Evolutionary conservation across 2,329 filamentous ascomycete genomes (phyloP), one percentile per base, ranked within the genome.

Genomic region (Akanthomyces muscarius): DNA sequence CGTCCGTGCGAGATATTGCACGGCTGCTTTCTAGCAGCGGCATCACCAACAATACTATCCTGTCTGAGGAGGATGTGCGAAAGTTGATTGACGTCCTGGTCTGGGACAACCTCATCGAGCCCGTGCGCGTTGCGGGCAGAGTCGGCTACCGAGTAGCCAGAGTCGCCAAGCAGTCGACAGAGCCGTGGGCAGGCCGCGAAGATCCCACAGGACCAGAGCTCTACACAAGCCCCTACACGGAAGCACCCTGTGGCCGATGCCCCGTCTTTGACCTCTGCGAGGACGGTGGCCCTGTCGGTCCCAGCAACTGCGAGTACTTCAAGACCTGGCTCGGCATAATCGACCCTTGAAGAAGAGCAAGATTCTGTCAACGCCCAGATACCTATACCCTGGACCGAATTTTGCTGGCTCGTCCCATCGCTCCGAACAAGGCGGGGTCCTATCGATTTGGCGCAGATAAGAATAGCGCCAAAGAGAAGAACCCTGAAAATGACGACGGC

Each of bases 211-310:
- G 74, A 5, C 80, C 69, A 63, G 78, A 80, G 57, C 75, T 79
- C 18, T 77, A 77, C 59, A 71, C 82, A 68, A 96, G 93, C 69
- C 90, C 90, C 4, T 86, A 94, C 68, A 96, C 91, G 1, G 92
- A 97, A 74, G 88, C 89, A 2, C 95, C 95, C 1, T 99, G 95
- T 74, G 93, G 94, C 2, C 83, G 87, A 62, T 99, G 95, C 75
- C 95, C 95, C 0, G 94, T 97, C 2, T 97, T 97, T 73, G 89
- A 95, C 63, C 82, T 98, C 2, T 99, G 95, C 73, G 89, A 91
- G 67, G 91, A 96, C 65, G 92, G 92, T 7, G 94, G 94, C 0
- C 91, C 92, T 0, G 92, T 99, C 25, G 96, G 89, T 70, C 91
- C 94, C 0, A 89, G 87, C 67, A 96, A 89, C 57, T 99, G 95